Evolutionary conservation across 2,329 filamentous ascomycete genomes (phyloP).

Genomic region (Gnomoniopsis smithogilvyi): DNA sequence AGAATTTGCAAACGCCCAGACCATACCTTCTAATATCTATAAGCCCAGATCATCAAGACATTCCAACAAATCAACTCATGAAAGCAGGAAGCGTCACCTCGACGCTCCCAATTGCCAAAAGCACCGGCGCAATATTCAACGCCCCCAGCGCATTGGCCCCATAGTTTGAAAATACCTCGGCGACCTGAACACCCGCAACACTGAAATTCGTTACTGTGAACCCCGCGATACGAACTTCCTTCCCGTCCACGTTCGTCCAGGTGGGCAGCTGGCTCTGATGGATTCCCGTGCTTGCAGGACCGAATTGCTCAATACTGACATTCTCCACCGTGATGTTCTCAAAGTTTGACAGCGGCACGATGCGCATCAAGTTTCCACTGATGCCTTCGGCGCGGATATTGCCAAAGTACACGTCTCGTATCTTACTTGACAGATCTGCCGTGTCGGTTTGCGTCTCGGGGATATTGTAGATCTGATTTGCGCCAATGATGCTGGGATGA

Average conservation of each 20-base stretch:
- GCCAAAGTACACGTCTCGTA: conserved; percentile 16
- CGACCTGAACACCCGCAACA: background rate
- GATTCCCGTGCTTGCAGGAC: conserved; percentile 14
- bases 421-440: conserved; percentile 13
- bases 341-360: conserved; percentile 19
- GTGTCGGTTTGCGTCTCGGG: conserved; percentile 19
- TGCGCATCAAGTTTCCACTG: conserved; percentile 18
- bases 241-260: conserved; percentile 9
- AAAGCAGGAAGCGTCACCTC: too few relatives aligned
- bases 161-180: background rate
- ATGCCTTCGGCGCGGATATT: conserved; percentile 20
- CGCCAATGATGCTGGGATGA: conserved; percentile 23
- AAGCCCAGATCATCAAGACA: too few relatives aligned
- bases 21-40: too few relatives aligned
- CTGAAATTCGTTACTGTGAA: conserved; percentile 16
- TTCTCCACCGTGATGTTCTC: conserved; percentile 18
- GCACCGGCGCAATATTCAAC: background rate
- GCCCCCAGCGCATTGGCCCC: background rate
- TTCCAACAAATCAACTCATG: too few relatives aligned
- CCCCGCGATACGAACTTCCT: conserved; percentile 4
- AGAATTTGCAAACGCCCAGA: too few relatives aligned
- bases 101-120: too few relatives aligned
- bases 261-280: conserved; percentile 17
- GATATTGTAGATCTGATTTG: conserved; percentile 20
- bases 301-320: conserved; percentile 17